These are phyloP conservation scores for Globisporangium iwayamae DNA, from an alignment of 352 stramenopile genomes.

Conservation along the genomic window DNA sequence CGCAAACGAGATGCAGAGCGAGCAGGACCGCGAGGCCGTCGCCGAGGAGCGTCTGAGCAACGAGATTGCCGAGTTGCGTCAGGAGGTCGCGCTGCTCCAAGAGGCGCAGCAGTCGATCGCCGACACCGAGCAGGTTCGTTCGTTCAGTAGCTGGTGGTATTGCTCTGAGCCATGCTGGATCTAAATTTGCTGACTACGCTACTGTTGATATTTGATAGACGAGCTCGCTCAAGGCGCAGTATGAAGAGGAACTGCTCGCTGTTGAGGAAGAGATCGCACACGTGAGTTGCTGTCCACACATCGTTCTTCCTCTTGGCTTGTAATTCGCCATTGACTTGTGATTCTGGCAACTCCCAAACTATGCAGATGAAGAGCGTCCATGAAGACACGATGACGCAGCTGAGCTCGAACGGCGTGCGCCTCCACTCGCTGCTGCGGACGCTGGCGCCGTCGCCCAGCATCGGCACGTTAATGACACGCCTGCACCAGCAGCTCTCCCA, in stretches of 20 bases:
- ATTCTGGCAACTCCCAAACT: background rate
- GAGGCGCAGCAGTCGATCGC: slow-evolving; percentile 44
- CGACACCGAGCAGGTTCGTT: slow-evolving; percentile 41
- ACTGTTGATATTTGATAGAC: slow-evolving; percentile 18
- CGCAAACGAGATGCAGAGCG: slow-evolving; percentile 23
- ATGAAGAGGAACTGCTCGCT: slow-evolving; percentile 55
- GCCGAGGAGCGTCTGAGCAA: slow-evolving; percentile 38
- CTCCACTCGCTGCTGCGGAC: slow-evolving; percentile 66
- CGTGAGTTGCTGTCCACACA: slow-evolving; percentile 21
- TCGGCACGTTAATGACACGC: slow-evolving; percentile 72
- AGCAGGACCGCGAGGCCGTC: slow-evolving; percentile 25
- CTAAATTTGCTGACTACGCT: background rate
- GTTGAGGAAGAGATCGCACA: slow-evolving; percentile 57
- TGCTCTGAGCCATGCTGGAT: background rate
- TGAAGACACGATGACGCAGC: slow-evolving; percentile 51
- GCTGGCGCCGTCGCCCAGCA: slow-evolving; percentile 49
- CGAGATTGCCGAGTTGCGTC: slow-evolving; percentile 50
- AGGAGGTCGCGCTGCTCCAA: slow-evolving; percentile 61
- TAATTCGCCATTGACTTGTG: background rate
- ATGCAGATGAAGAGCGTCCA: slow-evolving; percentile 41
- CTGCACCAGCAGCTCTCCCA: slow-evolving; percentile 66
- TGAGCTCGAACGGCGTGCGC: slow-evolving; percentile 46
- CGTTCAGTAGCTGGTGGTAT: background rate
- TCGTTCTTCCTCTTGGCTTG: background rate
- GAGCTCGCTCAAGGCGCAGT: slow-evolving; percentile 63